Evolutionary conservation across 768 basidiomycete genomes (phyloP).

Genomic region (Rubroboletus pulcherrimus): DNA sequence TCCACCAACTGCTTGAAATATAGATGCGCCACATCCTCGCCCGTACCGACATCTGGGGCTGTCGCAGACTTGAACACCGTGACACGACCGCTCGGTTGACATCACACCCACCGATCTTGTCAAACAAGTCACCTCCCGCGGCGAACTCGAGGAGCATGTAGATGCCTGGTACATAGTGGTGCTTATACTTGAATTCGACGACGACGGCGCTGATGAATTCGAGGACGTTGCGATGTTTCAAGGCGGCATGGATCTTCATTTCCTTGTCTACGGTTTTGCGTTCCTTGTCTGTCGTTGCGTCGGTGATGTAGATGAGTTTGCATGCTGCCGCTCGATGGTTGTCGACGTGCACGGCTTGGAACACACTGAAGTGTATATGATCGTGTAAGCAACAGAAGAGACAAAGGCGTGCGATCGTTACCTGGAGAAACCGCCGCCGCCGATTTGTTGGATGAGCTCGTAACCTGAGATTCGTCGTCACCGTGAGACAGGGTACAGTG

Average conservation of each 20-base stretch:
- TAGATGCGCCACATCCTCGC: slow-evolving; percentile 81
- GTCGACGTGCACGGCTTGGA: slow-evolving; percentile 68
- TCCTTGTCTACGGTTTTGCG: slow-evolving; percentile 88
- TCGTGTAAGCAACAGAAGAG: neutral
- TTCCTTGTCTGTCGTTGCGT: slow-evolving; percentile 59
- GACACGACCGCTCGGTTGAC: neutral
- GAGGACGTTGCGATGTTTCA: slow-evolving; percentile 79
- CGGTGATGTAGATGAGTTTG: slow-evolving; percentile 71
- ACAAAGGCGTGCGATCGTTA: slow-evolving; percentile 25
- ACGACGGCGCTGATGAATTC: slow-evolving; percentile 78
- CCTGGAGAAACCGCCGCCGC: slow-evolving; percentile 87
- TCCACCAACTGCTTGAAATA: slow-evolving; percentile 85
- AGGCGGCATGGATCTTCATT: slow-evolving; percentile 78
- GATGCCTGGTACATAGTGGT: slow-evolving; percentile 68
- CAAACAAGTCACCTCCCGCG: slow-evolving; percentile 92
- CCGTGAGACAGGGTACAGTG: neutral
- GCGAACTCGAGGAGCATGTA: slow-evolving; percentile 95
- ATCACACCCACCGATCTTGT: slow-evolving; percentile 83
- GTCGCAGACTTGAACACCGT: neutral
- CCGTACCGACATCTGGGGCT: slow-evolving; percentile 90
- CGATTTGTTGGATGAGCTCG: slow-evolving; percentile 69
- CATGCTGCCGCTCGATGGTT: slow-evolving; percentile 77
- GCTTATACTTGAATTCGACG: slow-evolving; percentile 59
- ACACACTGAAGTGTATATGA: slow-evolving; percentile 54
- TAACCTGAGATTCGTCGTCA: slow-evolving; percentile 45